phyloP scores from a whole-genome alignment of 495 filamentous ascomycete genomes.

The Trypethelium eluteriae region DNA sequence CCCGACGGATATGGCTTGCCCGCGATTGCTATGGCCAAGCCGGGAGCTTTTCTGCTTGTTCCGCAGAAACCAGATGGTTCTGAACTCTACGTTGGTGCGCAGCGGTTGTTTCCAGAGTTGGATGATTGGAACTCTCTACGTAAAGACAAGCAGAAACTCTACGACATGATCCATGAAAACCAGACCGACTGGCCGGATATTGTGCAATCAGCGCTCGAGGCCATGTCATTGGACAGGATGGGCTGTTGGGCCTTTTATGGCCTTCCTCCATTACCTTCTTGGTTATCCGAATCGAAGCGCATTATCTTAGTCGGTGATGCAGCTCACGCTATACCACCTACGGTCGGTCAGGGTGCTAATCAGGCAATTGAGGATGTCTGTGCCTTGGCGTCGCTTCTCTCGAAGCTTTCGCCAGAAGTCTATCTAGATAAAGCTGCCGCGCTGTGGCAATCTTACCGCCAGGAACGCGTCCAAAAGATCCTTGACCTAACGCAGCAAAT shows the following conservation, averaged over 20 bases:
- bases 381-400: conserved; percentile 20
- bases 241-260: not conserved
- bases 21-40: not conserved
- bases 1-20: not conserved
- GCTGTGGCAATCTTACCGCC: not conserved
- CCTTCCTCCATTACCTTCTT: not conserved
- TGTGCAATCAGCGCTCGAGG: not conserved
- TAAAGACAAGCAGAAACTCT: not conserved
- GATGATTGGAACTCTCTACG: not conserved
- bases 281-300: not conserved
- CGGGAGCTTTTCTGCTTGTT: not conserved
- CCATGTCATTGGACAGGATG: not conserved
- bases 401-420: conserved; percentile 34
- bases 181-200: not conserved
- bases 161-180: not conserved
- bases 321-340: conserved; percentile 25
- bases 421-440: conserved; percentile 43
- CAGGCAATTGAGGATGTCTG: conserved; percentile 50
- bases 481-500: not conserved
- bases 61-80: not conserved
- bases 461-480: not conserved
- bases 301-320: conserved; percentile 23
- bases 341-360: conserved; percentile 52
- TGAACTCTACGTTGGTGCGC: not conserved
- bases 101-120: not conserved